Conservation (phyloP, 164 flowering plant species). For the Vitis rupestris region DNA sequence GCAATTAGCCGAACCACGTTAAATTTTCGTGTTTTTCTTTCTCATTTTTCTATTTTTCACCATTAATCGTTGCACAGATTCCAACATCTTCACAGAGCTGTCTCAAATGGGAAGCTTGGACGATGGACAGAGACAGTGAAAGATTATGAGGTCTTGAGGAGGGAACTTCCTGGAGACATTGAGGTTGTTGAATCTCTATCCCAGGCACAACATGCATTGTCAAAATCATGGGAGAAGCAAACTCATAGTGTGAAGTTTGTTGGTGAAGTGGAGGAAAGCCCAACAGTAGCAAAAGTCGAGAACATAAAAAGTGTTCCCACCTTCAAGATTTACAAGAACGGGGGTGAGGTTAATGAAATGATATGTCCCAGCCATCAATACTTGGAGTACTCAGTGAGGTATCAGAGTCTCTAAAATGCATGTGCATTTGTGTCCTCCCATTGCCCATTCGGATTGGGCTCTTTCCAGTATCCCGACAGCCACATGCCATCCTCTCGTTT, state of each 20-base stretch:
- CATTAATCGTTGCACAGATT: no score
- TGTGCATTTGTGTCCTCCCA: neutral
- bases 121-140: slow-evolving; percentile 77
- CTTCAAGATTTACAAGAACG: slow-evolving; percentile 80
- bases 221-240: slow-evolving; percentile 65
- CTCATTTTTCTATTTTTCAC: no score
- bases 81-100: slow-evolving; percentile 47
- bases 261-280: no score
- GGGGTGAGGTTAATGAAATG: slow-evolving; percentile 72
- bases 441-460: slow-evolving; percentile 1
- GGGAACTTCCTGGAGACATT: slow-evolving; percentile 67
- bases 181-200: slow-evolving; percentile 76
- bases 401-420: slow-evolving; percentile 46
- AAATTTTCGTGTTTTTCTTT: no score
- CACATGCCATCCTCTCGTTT: no score
- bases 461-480: neutral
- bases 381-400: slow-evolving; percentile 71
- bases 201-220: slow-evolving; percentile 75
- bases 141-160: slow-evolving; percentile 78
- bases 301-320: slow-evolving; percentile 44
- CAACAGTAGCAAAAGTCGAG: no score
- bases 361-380: slow-evolving; percentile 66
- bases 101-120: slow-evolving; percentile 75
- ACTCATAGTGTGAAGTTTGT: slow-evolving; percentile 12
- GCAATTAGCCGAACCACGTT: no score